Base-by-base conservation (phyloP, 2,329 filamentous ascomycete species). In the Chaetoscypha palmicola region DNA sequence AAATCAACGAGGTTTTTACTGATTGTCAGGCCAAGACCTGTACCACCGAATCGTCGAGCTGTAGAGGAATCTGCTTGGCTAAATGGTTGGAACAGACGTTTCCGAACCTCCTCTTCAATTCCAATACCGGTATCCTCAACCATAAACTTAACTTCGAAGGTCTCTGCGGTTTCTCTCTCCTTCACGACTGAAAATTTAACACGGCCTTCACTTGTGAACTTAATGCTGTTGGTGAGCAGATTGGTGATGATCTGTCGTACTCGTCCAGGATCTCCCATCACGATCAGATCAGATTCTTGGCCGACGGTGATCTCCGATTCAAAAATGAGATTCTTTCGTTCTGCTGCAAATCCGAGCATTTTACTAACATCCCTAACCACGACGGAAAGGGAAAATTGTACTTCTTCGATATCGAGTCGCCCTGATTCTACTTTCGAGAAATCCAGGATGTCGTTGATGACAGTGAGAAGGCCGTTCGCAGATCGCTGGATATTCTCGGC, bases 381-480 rank as follows among this genome's bases (percentile, higher is more conserved):
- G 1, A 86, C 71, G 0, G 80, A 81, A 2, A 89, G 68, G 21
- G 81, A 86, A 55, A 90, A 91, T 49, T 87, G 83, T 0, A 89
- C 83, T 55, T 89, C 83, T 62, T 89, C 85, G 31, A 90, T 82
- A 50, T 89, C 84, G 16, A 90, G 65, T 5, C 81, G 72, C 2
- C 86, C 85, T 7, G 82, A 86, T 60, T 90, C 86, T 1, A 88
- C 81, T 62, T 94, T 94, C 3, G 86, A 92, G 61, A 94, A 90
- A 63, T 94, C 88, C 1, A 94, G 69, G 43, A 94, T 94, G 57
- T 94, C 88, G 58, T 94, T 94, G 64, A 94, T 94, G 31, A 94
- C 83, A 0, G 86, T 91, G 16, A 94, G 69, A 2, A 94, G 67
- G 2, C 85, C 87, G 51, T 91, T 89, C 0, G 83, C 86, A 4